Conservation (phyloP, 805 yeast species). For the Candida patagonica region DNA sequence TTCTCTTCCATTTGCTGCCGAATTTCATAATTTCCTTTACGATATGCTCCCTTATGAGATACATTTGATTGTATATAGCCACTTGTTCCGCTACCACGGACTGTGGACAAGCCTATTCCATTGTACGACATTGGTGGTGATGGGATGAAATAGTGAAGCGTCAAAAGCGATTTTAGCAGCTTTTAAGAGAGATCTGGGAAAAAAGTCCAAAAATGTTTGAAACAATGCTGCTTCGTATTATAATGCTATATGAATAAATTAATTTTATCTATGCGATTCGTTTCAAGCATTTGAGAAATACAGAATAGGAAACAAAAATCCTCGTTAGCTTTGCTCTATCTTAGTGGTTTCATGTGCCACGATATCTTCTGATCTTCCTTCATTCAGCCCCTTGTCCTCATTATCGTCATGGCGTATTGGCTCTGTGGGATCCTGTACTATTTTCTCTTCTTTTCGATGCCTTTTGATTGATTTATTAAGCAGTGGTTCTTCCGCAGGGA, state of each 20-base stretch:
- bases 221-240: too few species aligned
- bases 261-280: too few species aligned
- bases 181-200: too few species aligned
- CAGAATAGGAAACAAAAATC: too few species aligned
- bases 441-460: not conserved
- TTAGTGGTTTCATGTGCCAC: too few species aligned
- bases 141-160: too few species aligned
- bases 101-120: constrained; percentile 28
- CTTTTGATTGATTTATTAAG: not conserved
- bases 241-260: too few species aligned
- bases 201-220: too few species aligned
- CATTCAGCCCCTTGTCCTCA: not conserved
- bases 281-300: too few species aligned
- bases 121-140: constrained; percentile 27
- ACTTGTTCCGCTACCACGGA: constrained; percentile 28
- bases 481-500: not conserved
- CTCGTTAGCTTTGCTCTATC: too few species aligned
- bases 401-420: not conserved
- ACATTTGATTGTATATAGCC: constrained; percentile 26
- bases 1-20: constrained; percentile 12
- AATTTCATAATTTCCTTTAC: constrained; percentile 17
- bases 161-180: too few species aligned
- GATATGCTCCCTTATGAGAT: constrained; percentile 10
- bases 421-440: not conserved
- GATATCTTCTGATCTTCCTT: too few species aligned